phyloP scores from a whole-genome alignment of 2,329 filamentous ascomycete genomes.

The Epichloe gansuensis region DNA sequence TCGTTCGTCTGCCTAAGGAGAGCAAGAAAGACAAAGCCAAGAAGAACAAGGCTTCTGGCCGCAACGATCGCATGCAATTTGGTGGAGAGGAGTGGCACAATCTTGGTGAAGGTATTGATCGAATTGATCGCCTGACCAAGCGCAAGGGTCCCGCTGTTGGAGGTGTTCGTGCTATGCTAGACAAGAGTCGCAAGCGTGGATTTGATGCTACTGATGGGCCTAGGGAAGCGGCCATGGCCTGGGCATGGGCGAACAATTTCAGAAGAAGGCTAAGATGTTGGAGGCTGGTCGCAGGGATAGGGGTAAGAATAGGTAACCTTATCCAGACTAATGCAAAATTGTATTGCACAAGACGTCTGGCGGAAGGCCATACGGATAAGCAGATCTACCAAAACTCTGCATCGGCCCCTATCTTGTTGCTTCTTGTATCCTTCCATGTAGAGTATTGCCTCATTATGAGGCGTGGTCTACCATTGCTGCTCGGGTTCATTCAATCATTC shows the following conservation, averaged over 20 bases:
- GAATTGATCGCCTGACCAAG: slow-evolving; percentile 73
- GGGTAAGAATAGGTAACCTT: slow-evolving; percentile 26
- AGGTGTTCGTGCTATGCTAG: slow-evolving; percentile 50
- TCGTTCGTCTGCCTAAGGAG: slow-evolving; percentile 72
- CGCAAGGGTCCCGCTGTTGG: slow-evolving; percentile 46
- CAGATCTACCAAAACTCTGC: too few species aligned
- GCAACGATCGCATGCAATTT: slow-evolving; percentile 50
- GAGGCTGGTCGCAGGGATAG: slow-evolving; percentile 34
- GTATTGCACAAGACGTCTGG: neutral
- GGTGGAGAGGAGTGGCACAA: slow-evolving; percentile 91
- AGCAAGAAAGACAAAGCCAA: slow-evolving; percentile 77
- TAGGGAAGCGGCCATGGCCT: slow-evolving; percentile 44
- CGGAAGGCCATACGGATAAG: too few species aligned
- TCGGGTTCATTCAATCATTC: too few species aligned
- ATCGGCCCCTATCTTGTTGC: too few species aligned
- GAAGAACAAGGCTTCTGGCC: slow-evolving; percentile 40
- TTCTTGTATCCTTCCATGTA: too few species aligned
- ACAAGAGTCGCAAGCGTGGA: slow-evolving; percentile 76
- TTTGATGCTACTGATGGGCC: slow-evolving; percentile 57
- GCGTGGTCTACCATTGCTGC: too few species aligned
- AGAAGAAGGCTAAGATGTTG: slow-evolving; percentile 52
- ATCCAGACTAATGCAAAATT: neutral
- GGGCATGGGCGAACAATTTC: slow-evolving; percentile 63
- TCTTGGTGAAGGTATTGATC: slow-evolving; percentile 72
- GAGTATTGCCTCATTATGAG: too few species aligned